A percentile compares a stretch with the other conserved stretches of the same genome.
These are phyloP conservation scores for Coriaria nepalensis DNA, from an alignment of 306 rosid species.

Conservation along the genomic window DNA sequence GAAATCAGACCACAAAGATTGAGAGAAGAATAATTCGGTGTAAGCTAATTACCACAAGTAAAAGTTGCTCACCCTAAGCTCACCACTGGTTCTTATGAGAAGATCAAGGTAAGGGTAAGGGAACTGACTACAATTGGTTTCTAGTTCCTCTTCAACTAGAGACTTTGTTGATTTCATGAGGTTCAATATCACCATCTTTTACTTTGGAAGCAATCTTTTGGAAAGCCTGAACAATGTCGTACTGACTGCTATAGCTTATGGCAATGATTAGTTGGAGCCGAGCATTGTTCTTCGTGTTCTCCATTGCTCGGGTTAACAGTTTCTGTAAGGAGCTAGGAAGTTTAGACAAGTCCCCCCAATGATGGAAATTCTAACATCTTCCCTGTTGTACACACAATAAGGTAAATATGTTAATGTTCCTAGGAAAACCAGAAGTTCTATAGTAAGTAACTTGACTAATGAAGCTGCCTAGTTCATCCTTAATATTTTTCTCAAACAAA, in stretches of 20 bases:
- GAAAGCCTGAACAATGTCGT: slow-evolving; percentile 77
- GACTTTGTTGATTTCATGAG: slow-evolving; percentile 48
- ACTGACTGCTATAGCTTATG: slow-evolving; percentile 59
- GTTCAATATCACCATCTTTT: slow-evolving; percentile 27
- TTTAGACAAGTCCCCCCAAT: slow-evolving; percentile 63
- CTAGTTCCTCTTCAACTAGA: slow-evolving; percentile 47
- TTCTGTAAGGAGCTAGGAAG: slow-evolving; percentile 29
- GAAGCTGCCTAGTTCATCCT: slow-evolving; percentile 24
- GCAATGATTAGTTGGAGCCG: slow-evolving; percentile 53
- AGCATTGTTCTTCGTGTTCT: slow-evolving; percentile 28
- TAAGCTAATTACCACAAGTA: slow-evolving; percentile 79
- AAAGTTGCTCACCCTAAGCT: slow-evolving; percentile 72
- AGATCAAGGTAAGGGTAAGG: slow-evolving; percentile 72
- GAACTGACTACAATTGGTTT: slow-evolving; percentile 54
- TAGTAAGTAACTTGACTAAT: slow-evolving; percentile 19
- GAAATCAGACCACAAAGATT: slow-evolving; percentile 66
- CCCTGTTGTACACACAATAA: slow-evolving; percentile 20
- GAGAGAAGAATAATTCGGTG: slow-evolving; percentile 45
- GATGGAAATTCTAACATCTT: slow-evolving; percentile 39
- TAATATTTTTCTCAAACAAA: slow-evolving; percentile 36
- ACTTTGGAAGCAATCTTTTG: slow-evolving; percentile 39
- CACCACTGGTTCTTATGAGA: slow-evolving; percentile 70
- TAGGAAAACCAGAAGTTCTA: background rate
- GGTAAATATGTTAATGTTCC: too few species aligned
- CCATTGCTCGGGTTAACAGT: slow-evolving; percentile 28